phyloP scores from a whole-genome alignment of 2,329 filamentous ascomycete species.

The Exophiala oligosperma region DNA sequence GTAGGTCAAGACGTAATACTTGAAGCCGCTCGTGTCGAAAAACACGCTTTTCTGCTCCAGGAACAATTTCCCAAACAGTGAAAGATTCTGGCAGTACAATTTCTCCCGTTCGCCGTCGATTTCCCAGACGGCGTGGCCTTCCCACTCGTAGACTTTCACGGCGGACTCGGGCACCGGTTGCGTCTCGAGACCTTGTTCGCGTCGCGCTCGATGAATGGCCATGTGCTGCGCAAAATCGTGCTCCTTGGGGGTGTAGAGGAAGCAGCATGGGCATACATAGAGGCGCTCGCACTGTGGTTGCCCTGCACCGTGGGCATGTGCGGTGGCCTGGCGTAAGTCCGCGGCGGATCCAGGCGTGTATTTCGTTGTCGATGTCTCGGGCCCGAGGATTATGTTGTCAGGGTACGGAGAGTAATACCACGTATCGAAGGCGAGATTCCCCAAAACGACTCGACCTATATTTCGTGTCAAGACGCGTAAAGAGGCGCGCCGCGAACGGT shows the following conservation, averaged over 20 bases:
- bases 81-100: constrained; percentile 93
- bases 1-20: constrained; percentile 89
- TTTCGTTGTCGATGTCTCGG: constrained; percentile 32
- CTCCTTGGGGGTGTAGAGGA: constrained; percentile 72
- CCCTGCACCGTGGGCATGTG: constrained; percentile 5
- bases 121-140: constrained; percentile 84
- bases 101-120: constrained; percentile 86
- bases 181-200: constrained; percentile 15
- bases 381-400: constrained; percentile 52
- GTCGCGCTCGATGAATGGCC: constrained; percentile 45
- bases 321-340: constrained; percentile 30
- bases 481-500: constrained; percentile 23
- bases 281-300: constrained; percentile 15
- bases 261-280: constrained; percentile 82
- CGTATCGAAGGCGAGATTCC: constrained; percentile 78
- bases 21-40: constrained; percentile 91
- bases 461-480: constrained; percentile 56
- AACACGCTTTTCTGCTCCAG: constrained; percentile 98
- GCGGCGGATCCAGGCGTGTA: constrained; percentile 29
- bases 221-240: constrained; percentile 47
- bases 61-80: constrained; percentile 94
- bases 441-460: constrained; percentile 82
- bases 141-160: constrained; percentile 72
- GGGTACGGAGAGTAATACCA: constrained; percentile 93
- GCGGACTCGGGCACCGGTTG: constrained; percentile 58